These are phyloP conservation scores for Stachybotrys elegans DNA, from an alignment of 2,329 filamentous ascomycete genomes.

Conservation along the genomic window DNA sequence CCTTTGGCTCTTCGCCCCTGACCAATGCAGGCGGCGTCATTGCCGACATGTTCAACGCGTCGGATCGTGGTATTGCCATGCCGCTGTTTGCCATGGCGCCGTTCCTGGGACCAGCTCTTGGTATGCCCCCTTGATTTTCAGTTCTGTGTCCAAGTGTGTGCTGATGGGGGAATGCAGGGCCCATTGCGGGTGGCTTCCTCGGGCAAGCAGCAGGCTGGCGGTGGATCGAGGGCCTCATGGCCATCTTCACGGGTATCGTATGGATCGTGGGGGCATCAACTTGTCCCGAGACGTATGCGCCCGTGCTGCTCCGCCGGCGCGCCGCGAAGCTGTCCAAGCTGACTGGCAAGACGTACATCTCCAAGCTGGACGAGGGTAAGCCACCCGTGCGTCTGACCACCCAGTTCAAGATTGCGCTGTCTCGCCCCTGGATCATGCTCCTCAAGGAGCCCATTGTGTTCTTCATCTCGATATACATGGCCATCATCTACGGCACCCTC, in stretches of 20 bases:
- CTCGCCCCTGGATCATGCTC: constrained; percentile 59
- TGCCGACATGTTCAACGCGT: constrained; percentile 55
- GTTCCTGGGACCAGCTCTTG: constrained; percentile 55
- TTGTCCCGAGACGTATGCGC: constrained; percentile 57
- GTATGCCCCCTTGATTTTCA: constrained; percentile 21
- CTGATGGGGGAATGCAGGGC: constrained; percentile 29
- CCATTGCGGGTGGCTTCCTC: constrained; percentile 59
- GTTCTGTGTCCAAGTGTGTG: neutral
- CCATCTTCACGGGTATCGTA: constrained; percentile 54
- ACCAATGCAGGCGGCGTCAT: constrained; percentile 60
- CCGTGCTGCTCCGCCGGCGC: constrained; percentile 48
- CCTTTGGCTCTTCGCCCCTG: constrained; percentile 57
- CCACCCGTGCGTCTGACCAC: constrained; percentile 36
- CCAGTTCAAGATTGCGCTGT: constrained; percentile 52
- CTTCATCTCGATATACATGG: constrained; percentile 59
- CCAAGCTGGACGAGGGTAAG: constrained; percentile 38
- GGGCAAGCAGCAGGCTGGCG: constrained; percentile 56
- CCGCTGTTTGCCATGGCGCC: constrained; percentile 58
- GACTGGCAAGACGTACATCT: constrained; percentile 52
- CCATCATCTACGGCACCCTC: constrained; percentile 50
- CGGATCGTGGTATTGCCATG: constrained; percentile 52
- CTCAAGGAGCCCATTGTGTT: constrained; percentile 64
- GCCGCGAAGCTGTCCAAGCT: constrained; percentile 43
- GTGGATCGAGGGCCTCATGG: constrained; percentile 59
- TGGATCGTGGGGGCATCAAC: constrained; percentile 48